phyloP scores from a whole-genome alignment of 2,329 filamentous ascomycete genomes.

The Daldinia sp. region DNA sequence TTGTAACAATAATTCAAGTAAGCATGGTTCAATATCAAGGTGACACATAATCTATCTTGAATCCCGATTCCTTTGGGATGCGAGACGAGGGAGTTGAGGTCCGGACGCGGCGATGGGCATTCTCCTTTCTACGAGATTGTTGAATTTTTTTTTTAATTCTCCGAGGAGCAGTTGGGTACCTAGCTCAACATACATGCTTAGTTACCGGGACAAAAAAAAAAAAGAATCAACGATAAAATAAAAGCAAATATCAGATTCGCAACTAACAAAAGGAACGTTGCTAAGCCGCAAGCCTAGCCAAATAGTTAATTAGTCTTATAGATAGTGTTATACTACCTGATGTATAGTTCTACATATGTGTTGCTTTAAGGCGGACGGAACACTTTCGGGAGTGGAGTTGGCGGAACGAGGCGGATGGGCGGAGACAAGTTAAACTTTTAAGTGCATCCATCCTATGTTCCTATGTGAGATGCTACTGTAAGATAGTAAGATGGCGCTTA shows the following conservation, averaged over 20 bases:
- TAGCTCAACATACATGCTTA: not conserved
- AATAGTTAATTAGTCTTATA: not conserved
- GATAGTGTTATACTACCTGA: no score
- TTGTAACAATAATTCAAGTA: not conserved
- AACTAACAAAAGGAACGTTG: not conserved
- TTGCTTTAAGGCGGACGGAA: not conserved
- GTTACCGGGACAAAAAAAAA: not conserved
- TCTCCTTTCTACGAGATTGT: not conserved
- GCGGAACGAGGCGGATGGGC: constrained; percentile 28
- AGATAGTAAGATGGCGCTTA: constrained; percentile 17
- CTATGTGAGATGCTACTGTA: no score
- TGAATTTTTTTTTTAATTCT: constrained; percentile 3
- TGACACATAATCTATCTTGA: constrained; percentile 6
- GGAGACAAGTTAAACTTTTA: constrained; percentile 13
- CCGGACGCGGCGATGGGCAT: not conserved
- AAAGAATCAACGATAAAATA: not conserved
- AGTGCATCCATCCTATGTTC: not conserved
- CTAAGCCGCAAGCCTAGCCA: not conserved
- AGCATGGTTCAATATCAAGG: constrained; percentile 1
- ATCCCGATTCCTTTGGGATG: constrained; percentile 13
- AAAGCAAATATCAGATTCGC: not conserved
- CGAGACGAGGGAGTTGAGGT: not conserved
- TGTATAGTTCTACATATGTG: not conserved
- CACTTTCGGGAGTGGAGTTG: constrained; percentile 4
- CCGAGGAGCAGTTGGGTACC: not conserved